These are phyloP conservation scores for Fraxinus sp. DNA, from an alignment of 305 asterid genomes.

Conservation along the genomic window DNA sequence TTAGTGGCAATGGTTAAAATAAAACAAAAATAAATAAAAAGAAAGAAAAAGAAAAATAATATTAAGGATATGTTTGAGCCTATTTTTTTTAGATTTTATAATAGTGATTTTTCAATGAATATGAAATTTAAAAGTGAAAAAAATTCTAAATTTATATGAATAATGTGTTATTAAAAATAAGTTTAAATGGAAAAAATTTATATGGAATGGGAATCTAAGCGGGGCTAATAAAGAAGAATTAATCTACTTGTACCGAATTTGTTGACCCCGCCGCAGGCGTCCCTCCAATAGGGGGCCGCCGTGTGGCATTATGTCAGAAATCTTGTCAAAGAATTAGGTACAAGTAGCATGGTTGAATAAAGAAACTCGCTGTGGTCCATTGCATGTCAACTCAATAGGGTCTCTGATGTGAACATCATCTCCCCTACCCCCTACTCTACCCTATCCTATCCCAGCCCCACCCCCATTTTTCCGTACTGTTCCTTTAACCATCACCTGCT, in stretches of 20 bases:
- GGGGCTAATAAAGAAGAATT: constrained; percentile 8
- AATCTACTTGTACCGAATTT: too few relatives aligned
- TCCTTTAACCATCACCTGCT: constrained; percentile 33
- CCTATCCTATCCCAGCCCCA: constrained; percentile 9
- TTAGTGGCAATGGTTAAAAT: background rate
- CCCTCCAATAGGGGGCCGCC: too few relatives aligned
- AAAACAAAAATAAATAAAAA: background rate
- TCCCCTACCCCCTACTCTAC: background rate
- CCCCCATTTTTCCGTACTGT: constrained; percentile 26
- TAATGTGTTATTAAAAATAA: background rate
- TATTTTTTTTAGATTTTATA: too few relatives aligned
- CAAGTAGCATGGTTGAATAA: too few relatives aligned
- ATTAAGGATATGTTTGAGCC: constrained; percentile 4
- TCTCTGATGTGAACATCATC: constrained; percentile 44
- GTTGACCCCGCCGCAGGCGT: too few relatives aligned
- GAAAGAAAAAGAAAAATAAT: background rate
- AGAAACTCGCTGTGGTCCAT: constrained; percentile 50
- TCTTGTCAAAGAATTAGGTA: too few relatives aligned
- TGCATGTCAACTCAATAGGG: constrained; percentile 52
- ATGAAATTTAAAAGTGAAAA: background rate
- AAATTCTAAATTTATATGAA: too few relatives aligned
- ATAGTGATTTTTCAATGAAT: too few relatives aligned
- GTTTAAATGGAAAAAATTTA: too few relatives aligned
- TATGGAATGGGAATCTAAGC: background rate
- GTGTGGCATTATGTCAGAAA: too few relatives aligned